Percentiles rank a stretch among this genome's conserved stretches.
These are phyloP conservation scores for Ophiostoma pallidulum DNA, from an alignment of 2,329 filamentous ascomycete species.

Conservation along the genomic window DNA sequence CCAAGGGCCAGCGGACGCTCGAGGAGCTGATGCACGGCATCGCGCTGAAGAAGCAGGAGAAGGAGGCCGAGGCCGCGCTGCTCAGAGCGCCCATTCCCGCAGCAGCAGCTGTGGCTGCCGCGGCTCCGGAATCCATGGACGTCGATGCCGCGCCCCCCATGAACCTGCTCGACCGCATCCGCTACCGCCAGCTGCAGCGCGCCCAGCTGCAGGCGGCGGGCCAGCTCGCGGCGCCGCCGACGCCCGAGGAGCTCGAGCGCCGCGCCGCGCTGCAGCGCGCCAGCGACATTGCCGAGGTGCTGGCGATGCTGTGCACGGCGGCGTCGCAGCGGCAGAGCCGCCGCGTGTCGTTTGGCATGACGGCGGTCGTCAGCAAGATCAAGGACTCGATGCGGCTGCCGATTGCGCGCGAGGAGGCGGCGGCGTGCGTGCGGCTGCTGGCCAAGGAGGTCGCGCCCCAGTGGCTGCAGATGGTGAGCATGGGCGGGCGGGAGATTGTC, in stretches of 20 bases:
- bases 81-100: conserved; percentile 24
- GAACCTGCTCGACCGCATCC: conserved; percentile 66
- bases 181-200: conserved; percentile 53
- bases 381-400: conserved; percentile 55
- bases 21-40: conserved; percentile 57
- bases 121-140: background rate
- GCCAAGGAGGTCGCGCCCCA: conserved; percentile 46
- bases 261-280: conserved; percentile 57
- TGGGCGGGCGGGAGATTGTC: conserved; percentile 47
- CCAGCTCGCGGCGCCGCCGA: conserved; percentile 34
- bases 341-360: conserved; percentile 56
- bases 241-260: conserved; percentile 43
- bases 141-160: conserved; percentile 36
- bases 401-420: conserved; percentile 43
- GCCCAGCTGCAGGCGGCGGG: conserved; percentile 32
- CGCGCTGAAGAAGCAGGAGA: conserved; percentile 40
- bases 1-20: conserved; percentile 60
- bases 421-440: conserved; percentile 40
- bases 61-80: conserved; percentile 25
- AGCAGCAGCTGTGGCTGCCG: background rate
- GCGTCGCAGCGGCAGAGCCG: conserved; percentile 39
- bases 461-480: conserved; percentile 43
- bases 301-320: conserved; percentile 56
- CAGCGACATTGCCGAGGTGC: conserved; percentile 56
- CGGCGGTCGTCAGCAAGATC: conserved; percentile 53